A percentile compares a stretch with the other conserved stretches of the same genome.
Evolutionary conservation across 805 yeast species (phyloP).

Genomic region (Sugiyamaella americana): DNA sequence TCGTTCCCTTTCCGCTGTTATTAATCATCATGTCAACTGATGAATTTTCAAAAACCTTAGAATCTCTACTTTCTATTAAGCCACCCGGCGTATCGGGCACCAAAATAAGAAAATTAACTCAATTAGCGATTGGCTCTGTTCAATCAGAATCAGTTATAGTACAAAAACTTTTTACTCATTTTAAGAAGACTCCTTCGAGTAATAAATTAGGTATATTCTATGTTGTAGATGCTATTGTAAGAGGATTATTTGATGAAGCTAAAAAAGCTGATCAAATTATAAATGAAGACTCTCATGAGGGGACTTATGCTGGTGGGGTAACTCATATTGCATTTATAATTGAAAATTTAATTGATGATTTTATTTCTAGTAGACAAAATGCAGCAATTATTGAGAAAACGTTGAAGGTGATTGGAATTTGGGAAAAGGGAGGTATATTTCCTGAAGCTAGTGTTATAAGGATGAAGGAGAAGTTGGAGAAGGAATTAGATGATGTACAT

Average conservation of each 20-base stretch:
- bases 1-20: no score
- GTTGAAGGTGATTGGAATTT: constrained; percentile 79
- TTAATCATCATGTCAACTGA: constrained; percentile 11
- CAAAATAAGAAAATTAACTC: constrained; percentile 80
- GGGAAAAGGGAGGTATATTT: constrained; percentile 85
- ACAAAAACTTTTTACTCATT: constrained; percentile 53
- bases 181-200: constrained; percentile 65
- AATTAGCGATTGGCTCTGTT: constrained; percentile 67
- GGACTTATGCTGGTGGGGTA: constrained; percentile 70
- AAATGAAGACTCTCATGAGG: constrained; percentile 49
- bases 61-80: constrained; percentile 29
- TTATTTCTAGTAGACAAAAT: constrained; percentile 8
- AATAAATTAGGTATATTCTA: constrained; percentile 90
- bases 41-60: constrained; percentile 21
- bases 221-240: constrained; percentile 85
- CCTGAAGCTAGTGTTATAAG: constrained; percentile 46
- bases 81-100: constrained; percentile 94
- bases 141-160: constrained; percentile 50
- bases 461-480: constrained; percentile 43
- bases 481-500: constrained; percentile 19
- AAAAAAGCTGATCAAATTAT: constrained; percentile 47
- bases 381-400: constrained; percentile 50
- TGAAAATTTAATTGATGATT: constrained; percentile 54
- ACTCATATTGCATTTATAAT: constrained; percentile 58
- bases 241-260: constrained; percentile 76